phyloP scores from a whole-genome alignment of 2,329 filamentous ascomycete genomes.

The Trichothecium roseum region DNA sequence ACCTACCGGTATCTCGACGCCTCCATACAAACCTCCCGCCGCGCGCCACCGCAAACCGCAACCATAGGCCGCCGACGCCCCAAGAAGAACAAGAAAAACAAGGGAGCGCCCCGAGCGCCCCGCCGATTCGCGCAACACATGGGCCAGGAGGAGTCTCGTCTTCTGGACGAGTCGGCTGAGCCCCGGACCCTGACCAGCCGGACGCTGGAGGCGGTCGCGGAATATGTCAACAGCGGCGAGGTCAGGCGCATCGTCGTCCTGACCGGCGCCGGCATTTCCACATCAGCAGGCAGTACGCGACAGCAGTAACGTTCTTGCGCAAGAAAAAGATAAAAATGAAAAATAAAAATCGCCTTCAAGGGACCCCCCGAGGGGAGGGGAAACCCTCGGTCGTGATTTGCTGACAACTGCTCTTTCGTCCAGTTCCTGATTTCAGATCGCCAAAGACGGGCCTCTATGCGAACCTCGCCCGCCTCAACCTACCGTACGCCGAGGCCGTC shows the following conservation, averaged over 20 bases:
- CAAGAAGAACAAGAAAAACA: constrained; percentile 22
- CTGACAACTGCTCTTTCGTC: constrained; percentile 14
- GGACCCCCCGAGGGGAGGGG: no score
- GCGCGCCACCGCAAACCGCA: no score
- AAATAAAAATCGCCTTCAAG: no score
- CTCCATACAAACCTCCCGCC: no score
- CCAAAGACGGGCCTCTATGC: constrained; percentile 89
- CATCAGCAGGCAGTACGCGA: constrained; percentile 50
- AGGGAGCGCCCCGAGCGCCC: constrained; percentile 20
- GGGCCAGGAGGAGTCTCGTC: constrained; percentile 73
- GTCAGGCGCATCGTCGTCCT: constrained; percentile 71
- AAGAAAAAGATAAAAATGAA: no score
- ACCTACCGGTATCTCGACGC: no score
- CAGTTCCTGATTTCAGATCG: constrained; percentile 88
- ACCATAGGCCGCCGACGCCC: constrained; percentile 29
- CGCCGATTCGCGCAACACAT: constrained; percentile 44
- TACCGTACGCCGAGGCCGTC: constrained; percentile 84
- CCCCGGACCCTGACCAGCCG: constrained; percentile 59
- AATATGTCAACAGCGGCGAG: constrained; percentile 62
- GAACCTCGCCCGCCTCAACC: constrained; percentile 75
- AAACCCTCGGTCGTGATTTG: no score
- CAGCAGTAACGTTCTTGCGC: neutral
- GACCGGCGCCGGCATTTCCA: constrained; percentile 84
- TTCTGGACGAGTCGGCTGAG: constrained; percentile 49
- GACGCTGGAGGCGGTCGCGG: constrained; percentile 64